These are phyloP conservation scores for Metschnikowia continentalis DNA, from an alignment of 805 yeast species.

Conservation along the genomic window DNA sequence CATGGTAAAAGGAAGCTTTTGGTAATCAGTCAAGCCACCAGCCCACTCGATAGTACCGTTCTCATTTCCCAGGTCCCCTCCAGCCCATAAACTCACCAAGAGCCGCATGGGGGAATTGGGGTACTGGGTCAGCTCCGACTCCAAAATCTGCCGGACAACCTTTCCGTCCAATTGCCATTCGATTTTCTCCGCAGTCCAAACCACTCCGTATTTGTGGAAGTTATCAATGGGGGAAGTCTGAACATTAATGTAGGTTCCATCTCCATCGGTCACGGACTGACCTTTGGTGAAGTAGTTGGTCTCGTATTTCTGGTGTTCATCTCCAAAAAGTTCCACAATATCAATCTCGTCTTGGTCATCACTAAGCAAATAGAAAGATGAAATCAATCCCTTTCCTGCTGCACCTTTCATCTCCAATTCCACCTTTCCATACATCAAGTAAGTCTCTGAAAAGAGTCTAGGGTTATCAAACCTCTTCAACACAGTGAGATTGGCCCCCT, in stretches of 20 bases:
- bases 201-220: constrained; percentile 30
- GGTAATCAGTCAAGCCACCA: constrained; percentile 34
- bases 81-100: constrained; percentile 39
- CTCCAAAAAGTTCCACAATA: constrained; percentile 37
- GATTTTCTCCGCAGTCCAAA: constrained; percentile 33
- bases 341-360: constrained; percentile 43
- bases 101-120: constrained; percentile 37
- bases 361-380: constrained; percentile 39
- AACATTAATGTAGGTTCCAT: constrained; percentile 32
- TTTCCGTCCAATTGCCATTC: constrained; percentile 29
- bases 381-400: constrained; percentile 33
- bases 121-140: constrained; percentile 17
- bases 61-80: constrained; percentile 33
- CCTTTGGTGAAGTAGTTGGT: constrained; percentile 41
- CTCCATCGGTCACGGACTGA: constrained; percentile 29
- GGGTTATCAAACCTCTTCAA: constrained; percentile 28
- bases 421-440: constrained; percentile 34
- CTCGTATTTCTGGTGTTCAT: constrained; percentile 28
- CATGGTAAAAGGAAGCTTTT: constrained; percentile 32
- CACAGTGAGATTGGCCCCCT: constrained; percentile 11
- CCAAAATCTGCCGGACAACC: constrained; percentile 23
- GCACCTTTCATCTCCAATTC: constrained; percentile 34
- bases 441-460: constrained; percentile 24
- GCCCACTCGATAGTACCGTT: constrained; percentile 40
- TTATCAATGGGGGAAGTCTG: constrained; percentile 22